Evolutionary conservation across 169 alveolate genomes (phyloP).

Genomic region (Plasmodium vivax): DNA sequence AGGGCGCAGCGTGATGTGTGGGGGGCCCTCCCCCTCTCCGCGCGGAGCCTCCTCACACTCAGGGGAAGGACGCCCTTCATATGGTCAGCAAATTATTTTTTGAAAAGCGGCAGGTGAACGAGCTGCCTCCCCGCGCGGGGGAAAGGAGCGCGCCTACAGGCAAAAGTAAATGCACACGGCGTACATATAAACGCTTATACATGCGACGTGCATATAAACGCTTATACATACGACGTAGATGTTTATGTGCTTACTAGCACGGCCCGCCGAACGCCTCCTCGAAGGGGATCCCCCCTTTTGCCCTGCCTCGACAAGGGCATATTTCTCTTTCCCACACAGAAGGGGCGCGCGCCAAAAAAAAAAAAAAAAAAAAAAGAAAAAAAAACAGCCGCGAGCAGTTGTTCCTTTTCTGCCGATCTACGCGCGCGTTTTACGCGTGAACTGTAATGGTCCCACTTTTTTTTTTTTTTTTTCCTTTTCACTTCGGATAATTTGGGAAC

Average conservation of each 20-base stretch:
- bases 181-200: too few relatives aligned
- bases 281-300: background rate
- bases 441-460: background rate
- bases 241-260: background rate
- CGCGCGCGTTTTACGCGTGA: background rate
- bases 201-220: background rate
- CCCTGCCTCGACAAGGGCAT: background rate
- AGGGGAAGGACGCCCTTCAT: background rate
- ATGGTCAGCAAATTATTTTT: background rate
- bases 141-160: background rate
- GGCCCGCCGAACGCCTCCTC: background rate
- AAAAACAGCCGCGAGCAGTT: background rate
- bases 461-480: background rate
- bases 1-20: background rate
- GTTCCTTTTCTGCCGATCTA: background rate
- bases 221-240: background rate
- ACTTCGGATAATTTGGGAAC: background rate
- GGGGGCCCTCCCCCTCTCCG: background rate
- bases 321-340: background rate
- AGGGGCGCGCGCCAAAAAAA: background rate
- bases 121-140: background rate
- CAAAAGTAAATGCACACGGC: background rate
- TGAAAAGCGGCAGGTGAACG: background rate
- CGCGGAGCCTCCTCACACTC: background rate
- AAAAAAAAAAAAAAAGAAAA: conserved; percentile 1